Evolutionary conservation across 1,284 basidiomycete genomes (phyloP).

Genomic region (Moniliella sp.): DNA sequence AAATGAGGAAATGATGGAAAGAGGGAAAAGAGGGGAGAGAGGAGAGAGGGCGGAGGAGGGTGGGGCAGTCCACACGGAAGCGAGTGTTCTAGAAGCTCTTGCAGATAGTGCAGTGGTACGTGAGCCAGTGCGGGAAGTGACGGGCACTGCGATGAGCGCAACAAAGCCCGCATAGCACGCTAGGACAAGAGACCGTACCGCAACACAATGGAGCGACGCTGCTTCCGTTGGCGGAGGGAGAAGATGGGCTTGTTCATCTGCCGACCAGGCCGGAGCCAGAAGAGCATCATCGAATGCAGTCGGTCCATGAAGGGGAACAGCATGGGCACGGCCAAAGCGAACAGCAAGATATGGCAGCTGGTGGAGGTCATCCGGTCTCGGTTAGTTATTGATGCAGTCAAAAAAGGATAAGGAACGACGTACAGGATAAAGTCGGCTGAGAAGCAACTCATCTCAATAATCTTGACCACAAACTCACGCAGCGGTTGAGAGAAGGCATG

Average conservation of each 20-base stretch:
- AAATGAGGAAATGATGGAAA: too few species aligned
- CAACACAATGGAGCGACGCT: slow-evolving; percentile 35
- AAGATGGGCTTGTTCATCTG: slow-evolving; percentile 55
- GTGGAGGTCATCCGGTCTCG: too few species aligned
- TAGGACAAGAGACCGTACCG: slow-evolving; percentile 63
- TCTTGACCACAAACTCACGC: slow-evolving; percentile 33
- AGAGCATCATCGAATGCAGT: slow-evolving; percentile 22
- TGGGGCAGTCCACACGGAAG: too few species aligned
- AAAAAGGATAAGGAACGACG: too few species aligned
- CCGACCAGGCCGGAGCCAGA: slow-evolving; percentile 41
- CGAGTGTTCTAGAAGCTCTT: too few species aligned
- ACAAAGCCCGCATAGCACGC: slow-evolving; percentile 53
- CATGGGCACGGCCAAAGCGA: slow-evolving; percentile 41
- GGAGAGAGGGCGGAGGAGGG: too few species aligned
- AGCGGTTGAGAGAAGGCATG: slow-evolving; percentile 32
- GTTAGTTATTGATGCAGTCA: too few species aligned
- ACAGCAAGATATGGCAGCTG: slow-evolving; percentile 30
- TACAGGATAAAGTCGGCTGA: slow-evolving; percentile 27
- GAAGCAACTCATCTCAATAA: slow-evolving; percentile 31
- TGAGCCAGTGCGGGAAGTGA: too few species aligned
- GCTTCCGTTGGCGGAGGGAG: slow-evolving; percentile 28
- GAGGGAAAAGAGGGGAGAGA: too few species aligned
- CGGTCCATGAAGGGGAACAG: slow-evolving; percentile 17
- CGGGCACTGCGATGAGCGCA: too few species aligned
- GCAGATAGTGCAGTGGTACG: too few species aligned